phyloP scores from a whole-genome alignment of 176 grass and related monocot species.

The Canna indica region DNA sequence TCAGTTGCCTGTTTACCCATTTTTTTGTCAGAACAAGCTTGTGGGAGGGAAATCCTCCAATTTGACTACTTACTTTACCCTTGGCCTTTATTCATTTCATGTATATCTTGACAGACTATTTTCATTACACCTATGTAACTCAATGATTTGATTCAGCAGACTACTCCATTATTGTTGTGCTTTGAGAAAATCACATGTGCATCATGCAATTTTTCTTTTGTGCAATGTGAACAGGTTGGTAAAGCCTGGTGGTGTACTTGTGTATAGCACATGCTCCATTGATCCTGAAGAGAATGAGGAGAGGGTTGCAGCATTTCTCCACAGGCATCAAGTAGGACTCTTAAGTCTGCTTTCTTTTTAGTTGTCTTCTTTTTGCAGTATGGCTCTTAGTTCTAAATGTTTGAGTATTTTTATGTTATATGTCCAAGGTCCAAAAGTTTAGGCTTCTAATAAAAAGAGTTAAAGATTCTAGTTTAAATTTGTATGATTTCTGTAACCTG shows the following conservation, averaged over 20 bases:
- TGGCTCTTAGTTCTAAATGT: too few species aligned
- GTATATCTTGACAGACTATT: neutral
- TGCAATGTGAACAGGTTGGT: slow-evolving; percentile 50
- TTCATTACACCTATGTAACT: neutral
- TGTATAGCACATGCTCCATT: slow-evolving; percentile 95
- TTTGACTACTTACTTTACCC: too few species aligned
- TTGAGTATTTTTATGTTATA: too few species aligned
- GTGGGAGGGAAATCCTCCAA: neutral
- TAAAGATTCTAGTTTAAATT: too few species aligned
- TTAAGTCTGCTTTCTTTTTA: neutral
- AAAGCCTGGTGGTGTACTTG: slow-evolving; percentile 73
- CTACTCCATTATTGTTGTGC: neutral
- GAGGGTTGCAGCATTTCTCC: slow-evolving; percentile 65
- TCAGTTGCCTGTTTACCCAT: neutral
- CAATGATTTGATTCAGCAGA: too few species aligned
- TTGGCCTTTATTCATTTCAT: too few species aligned
- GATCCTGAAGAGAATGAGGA: slow-evolving; percentile 80
- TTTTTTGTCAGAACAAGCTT: neutral
- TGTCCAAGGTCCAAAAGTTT: too few species aligned
- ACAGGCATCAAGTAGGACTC: slow-evolving; percentile 41
- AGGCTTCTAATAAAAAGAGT: too few species aligned
- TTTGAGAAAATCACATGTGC: neutral
- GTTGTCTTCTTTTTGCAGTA: neutral
- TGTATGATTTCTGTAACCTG: too few species aligned
- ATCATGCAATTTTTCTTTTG: neutral